phyloP scores from a whole-genome alignment of 2,329 filamentous ascomycete species.

The Calonectria ilicicola region DNA sequence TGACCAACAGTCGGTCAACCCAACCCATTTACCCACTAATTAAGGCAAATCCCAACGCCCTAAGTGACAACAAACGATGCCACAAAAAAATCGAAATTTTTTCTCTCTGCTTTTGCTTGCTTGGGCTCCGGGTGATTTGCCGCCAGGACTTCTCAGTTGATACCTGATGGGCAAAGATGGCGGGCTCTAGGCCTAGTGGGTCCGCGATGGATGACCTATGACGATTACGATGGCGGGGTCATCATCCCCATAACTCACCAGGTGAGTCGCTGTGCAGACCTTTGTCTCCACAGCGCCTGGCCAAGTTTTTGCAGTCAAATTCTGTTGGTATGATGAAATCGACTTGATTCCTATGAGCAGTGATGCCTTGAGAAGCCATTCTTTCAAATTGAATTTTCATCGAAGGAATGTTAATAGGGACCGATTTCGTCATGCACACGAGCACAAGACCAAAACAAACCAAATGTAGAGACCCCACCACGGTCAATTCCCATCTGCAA shows the following conservation, averaged over 20 bases:
- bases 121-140: constrained; percentile 15
- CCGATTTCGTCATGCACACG: not conserved
- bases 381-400: not conserved
- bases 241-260: not conserved
- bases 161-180: constrained; percentile 33
- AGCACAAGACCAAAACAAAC: not conserved
- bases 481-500: constrained; percentile 5
- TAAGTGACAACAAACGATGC: not conserved
- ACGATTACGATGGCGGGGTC: constrained; percentile 37
- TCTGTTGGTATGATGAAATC: not conserved
- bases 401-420: constrained; percentile 1
- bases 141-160: constrained; percentile 29
- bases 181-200: constrained; percentile 1
- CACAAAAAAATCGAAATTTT: not conserved
- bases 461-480: not conserved
- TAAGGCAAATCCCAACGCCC: not conserved
- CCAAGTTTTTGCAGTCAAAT: not conserved
- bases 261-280: not conserved
- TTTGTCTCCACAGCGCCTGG: not conserved
- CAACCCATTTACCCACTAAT: not conserved
- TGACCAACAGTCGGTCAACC: not conserved
- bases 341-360: not conserved
- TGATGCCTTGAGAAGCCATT: not conserved
- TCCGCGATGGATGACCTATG: constrained; percentile 36
- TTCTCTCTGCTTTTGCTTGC: not conserved